Base-by-base conservation (phyloP, 495 filamentous ascomycete species). In the Cercophora sp. region DNA sequence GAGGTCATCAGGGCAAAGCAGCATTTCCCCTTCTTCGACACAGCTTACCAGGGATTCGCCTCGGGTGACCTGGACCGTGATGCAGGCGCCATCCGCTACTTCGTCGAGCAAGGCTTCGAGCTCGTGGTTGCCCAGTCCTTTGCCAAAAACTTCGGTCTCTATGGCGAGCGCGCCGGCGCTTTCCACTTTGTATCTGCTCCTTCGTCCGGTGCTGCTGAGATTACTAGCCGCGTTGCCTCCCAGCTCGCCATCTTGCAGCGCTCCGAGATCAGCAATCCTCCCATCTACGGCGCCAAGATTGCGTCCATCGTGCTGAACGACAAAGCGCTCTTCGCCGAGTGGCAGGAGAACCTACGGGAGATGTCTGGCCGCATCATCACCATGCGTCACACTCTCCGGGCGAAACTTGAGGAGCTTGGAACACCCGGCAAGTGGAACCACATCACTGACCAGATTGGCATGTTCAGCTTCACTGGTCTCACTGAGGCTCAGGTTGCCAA, bases 1-100 rank as follows among this genome's bases (percentile, higher is more conserved):
- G 63, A 76, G 5, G 62, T 96, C 20, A 83, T 97, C 66, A 77
- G 79, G 46, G 64, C 72, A 24, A 88, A 85, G 69, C 78, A 80
- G 34, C 94, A 91, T 70, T 97, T 99, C 78, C 94, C 93, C 59
- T 99, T 97, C 82, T 97, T 99, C 76, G 93, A 99, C 77, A 87
- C 80, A 62, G 93, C 93, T 36, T 99, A 99, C 76, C 93, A 99
- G 68, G 93, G 93, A 41, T 99, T 99, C 69, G 94, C 93, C 0
- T 96, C 92, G 6, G 93, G 93, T 37, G 83, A 94, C 65, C 82
- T 99, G 8, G 74, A 74, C 49, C 80, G 83, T 31, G 93, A 99
- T 67, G 88, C 88, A 42, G 90, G 87, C 80, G 89, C 92, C 25
- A 83, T 99, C 60, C 86, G 88, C 31, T 87, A 96, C 75, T 99